A percentile compares a stretch with the other conserved stretches of the same genome.
Conservation (phyloP, 805 yeast species). For the Hagleromyces aurorensis region DNA sequence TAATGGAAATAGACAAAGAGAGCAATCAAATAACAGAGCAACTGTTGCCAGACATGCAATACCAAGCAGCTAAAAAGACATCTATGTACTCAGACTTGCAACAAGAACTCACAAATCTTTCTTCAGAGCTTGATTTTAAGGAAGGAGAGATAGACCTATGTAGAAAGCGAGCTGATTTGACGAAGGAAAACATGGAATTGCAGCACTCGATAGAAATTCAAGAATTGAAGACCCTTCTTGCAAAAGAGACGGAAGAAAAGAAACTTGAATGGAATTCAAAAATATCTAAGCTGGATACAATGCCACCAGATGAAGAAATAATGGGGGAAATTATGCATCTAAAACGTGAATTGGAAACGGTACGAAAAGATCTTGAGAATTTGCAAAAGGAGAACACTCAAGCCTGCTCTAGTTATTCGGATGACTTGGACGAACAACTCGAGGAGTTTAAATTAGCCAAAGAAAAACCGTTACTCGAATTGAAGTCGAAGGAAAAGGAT, state of each 20-base stretch:
- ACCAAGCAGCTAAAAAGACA: slow-evolving; percentile 19
- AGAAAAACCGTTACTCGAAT: slow-evolving; percentile 19
- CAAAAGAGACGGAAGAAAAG: slow-evolving; percentile 12
- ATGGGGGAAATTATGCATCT: slow-evolving; percentile 24
- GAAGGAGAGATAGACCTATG: slow-evolving; percentile 15
- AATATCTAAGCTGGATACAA: slow-evolving; percentile 20
- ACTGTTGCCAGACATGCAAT: slow-evolving; percentile 20
- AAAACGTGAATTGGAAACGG: slow-evolving; percentile 19
- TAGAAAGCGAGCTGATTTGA: slow-evolving; percentile 15
- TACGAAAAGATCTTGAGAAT: slow-evolving; percentile 8
- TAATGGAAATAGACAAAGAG: slow-evolving; percentile 24
- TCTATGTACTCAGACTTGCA: slow-evolving; percentile 17
- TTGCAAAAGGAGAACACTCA: slow-evolving; percentile 12
- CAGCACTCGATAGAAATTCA: slow-evolving; percentile 18
- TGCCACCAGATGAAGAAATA: slow-evolving; percentile 27
- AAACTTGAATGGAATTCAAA: slow-evolving; percentile 17
- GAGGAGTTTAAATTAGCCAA: slow-evolving; percentile 17
- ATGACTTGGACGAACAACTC: slow-evolving; percentile 16
- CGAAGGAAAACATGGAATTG: slow-evolving; percentile 16
- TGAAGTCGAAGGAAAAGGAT: slow-evolving; percentile 11
- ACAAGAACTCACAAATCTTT: slow-evolving; percentile 15
- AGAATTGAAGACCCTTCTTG: slow-evolving; percentile 19
- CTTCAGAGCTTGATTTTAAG: slow-evolving; percentile 13
- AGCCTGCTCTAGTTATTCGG: slow-evolving; percentile 8
- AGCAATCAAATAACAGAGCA: slow-evolving; percentile 12